Evolutionary conservation across 2,329 filamentous ascomycete species (phyloP), one percentile per base, ranked within the genome.

Genomic region (Venturia oleaginea): DNA sequence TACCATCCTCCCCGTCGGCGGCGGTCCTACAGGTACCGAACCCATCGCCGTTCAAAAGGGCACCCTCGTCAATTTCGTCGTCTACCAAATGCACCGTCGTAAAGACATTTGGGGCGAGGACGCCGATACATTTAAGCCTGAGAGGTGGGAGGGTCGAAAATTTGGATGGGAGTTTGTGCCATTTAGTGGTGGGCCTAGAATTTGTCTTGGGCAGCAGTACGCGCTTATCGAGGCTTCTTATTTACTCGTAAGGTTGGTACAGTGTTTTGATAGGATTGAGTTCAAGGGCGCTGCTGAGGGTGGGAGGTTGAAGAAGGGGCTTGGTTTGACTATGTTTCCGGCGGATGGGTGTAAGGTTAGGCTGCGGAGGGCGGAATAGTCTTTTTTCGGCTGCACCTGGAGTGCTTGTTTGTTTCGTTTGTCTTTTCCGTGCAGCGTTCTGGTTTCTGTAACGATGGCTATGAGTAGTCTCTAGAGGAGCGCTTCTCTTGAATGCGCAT

Each of bases 31-130:
- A 24, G 70, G 70, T n/a, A 59, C 8, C 0, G 34, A 65, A 1
- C 74, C 75, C 0, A 38, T 75, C 5, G 61, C 71, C 19, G 65
- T 76, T 2, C 68, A 69, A 19, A 73, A 72, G 43, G 73, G 73
- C 13, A 38, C 65, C 38, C 24, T 64, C 3, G 66, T 72, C n/a
- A 64, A 67, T 7, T 75, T 71, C 60, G 65, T 65, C 11, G 68
- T 73, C 7, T 74, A 73, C 61, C 65, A 67, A 7, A 73, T 76
- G 67, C 74, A 76, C 17, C 67, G 74, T 3, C 69, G 72, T 4
- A 71, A 71, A 51, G 75, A 77, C 61, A 62, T 76, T 1, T 77
- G 71, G 71, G 75, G 75, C 2, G 60, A 67, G 1, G 75, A 77
- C 60, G 75, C 74, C 0, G 69, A 73, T 2, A 70, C 70, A 10